phyloP scores from a whole-genome alignment of 163 green algal genomes.

The Trebouxia gelatinosa region DNA sequence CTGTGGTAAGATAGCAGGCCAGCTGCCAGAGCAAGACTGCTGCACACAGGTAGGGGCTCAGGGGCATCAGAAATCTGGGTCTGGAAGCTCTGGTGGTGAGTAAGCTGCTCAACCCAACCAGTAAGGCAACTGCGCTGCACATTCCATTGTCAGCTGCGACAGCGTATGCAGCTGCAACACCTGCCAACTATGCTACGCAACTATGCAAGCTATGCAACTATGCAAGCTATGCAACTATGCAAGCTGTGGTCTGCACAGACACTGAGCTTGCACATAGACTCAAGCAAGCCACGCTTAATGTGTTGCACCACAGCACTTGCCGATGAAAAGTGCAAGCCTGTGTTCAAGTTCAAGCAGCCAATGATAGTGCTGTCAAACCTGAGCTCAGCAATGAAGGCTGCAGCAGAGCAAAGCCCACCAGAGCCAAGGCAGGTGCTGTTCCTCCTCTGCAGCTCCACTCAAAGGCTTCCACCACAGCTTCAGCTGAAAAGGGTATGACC shows the following conservation, averaged over 20 bases:
- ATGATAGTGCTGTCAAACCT: conserved; percentile 11
- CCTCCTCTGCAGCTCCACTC: background rate
- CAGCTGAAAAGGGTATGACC: conserved; percentile 32
- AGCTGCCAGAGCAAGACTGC: conserved; percentile 30
- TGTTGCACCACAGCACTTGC: too few species aligned
- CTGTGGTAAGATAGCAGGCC: conserved; percentile 25
- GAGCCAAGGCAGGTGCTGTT: background rate
- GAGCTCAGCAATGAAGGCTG: conserved; percentile 24
- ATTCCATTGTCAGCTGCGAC: too few species aligned
- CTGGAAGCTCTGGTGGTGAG: background rate
- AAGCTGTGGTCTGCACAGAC: background rate
- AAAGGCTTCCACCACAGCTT: conserved; percentile 4
- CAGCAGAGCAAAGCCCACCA: conserved; percentile 15
- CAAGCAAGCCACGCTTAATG: background rate
- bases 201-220: background rate
- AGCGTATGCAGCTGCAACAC: background rate
- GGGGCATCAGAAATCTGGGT: background rate
- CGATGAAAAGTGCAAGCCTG: too few species aligned
- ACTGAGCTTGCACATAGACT: background rate
- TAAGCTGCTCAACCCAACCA: conserved; percentile 30
- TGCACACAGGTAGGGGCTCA: background rate
- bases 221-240: background rate
- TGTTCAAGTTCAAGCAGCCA: too few species aligned
- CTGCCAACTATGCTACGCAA: background rate
- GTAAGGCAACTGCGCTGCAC: conserved; percentile 32